Conservation (phyloP, 345 rosid species). For the Cardiospermum halicacabum region DNA sequence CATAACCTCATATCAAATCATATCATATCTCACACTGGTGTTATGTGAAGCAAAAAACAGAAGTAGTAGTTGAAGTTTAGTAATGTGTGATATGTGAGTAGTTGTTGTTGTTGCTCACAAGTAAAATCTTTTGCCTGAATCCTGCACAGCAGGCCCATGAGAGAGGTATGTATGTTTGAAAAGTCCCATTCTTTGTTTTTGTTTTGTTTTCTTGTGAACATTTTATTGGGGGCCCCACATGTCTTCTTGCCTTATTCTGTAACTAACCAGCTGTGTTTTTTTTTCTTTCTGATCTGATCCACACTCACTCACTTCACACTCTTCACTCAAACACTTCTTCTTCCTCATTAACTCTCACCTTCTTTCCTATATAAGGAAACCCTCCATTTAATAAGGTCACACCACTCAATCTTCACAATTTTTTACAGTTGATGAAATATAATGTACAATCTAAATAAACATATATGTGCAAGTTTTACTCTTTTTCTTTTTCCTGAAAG, state of each 20-base stretch:
- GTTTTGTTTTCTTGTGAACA: slow-evolving; percentile 7
- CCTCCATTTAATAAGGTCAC: background rate
- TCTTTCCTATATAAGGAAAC: background rate
- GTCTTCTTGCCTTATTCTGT: slow-evolving; percentile 13
- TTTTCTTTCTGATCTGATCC: too few relatives aligned
- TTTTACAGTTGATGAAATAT: too few relatives aligned
- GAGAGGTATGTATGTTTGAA: slow-evolving; percentile 14
- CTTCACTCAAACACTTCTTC: background rate
- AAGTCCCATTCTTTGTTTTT: background rate
- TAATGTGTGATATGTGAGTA: background rate
- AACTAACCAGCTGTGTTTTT: slow-evolving; percentile 7
- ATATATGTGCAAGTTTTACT: background rate
- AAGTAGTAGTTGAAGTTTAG: background rate
- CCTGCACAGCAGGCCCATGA: slow-evolving; percentile 15
- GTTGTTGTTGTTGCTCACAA: background rate
- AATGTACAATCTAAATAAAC: too few relatives aligned
- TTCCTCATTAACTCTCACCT: background rate
- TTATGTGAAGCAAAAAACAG: background rate
- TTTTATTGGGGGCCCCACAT: slow-evolving; percentile 9
- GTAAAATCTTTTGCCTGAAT: slow-evolving; percentile 11
- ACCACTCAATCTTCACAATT: too few relatives aligned
- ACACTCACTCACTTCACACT: background rate
- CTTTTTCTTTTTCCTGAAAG: background rate
- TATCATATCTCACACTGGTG: background rate
- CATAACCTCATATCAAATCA: too few relatives aligned